These are phyloP conservation scores for Fusarium sp. DNA, from an alignment of 2,329 filamentous ascomycete genomes.

Conservation along the genomic window DNA sequence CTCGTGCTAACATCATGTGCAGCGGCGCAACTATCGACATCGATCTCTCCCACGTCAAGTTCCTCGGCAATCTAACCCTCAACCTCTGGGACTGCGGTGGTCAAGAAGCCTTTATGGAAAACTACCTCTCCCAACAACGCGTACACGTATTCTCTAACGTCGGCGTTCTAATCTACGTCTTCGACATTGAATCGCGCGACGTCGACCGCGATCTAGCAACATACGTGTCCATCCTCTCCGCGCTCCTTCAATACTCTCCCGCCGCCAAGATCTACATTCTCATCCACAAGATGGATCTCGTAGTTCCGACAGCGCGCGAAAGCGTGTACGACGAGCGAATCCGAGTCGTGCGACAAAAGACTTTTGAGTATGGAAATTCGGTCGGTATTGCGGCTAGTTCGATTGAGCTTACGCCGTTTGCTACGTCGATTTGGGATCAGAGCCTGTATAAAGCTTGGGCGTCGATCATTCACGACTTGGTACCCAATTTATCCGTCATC, in stretches of 20 bases:
- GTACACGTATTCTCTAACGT: conserved; percentile 97
- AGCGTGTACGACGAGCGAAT: conserved; percentile 87
- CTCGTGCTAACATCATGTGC: not conserved
- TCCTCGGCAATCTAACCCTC: conserved; percentile 95
- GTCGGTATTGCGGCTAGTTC: conserved; percentile 49
- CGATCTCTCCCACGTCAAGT: conserved; percentile 98
- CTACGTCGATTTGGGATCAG: conserved; percentile 98
- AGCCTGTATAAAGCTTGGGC: conserved; percentile 98
- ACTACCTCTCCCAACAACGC: conserved; percentile 95
- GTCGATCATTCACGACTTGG: conserved; percentile 95
- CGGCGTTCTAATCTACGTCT: conserved; percentile 98
- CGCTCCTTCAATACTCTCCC: conserved; percentile 85
- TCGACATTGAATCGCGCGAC: conserved; percentile 96
- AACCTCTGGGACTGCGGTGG: conserved; percentile 99
- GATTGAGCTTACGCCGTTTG: conserved; percentile 85
- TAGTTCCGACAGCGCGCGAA: conserved; percentile 82
- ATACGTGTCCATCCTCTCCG: conserved; percentile 90
- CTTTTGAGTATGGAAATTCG: conserved; percentile 63
- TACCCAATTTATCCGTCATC: conserved; percentile 91
- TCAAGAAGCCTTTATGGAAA: conserved; percentile 98
- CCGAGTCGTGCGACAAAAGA: conserved; percentile 79
- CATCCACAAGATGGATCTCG: conserved; percentile 98
- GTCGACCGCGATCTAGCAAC: conserved; percentile 93
- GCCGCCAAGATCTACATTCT: conserved; percentile 90
- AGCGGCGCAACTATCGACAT: conserved; percentile 96